Conservation (phyloP, 2,329 filamentous ascomycete genomes). For the Monosporascus sp. region DNA sequence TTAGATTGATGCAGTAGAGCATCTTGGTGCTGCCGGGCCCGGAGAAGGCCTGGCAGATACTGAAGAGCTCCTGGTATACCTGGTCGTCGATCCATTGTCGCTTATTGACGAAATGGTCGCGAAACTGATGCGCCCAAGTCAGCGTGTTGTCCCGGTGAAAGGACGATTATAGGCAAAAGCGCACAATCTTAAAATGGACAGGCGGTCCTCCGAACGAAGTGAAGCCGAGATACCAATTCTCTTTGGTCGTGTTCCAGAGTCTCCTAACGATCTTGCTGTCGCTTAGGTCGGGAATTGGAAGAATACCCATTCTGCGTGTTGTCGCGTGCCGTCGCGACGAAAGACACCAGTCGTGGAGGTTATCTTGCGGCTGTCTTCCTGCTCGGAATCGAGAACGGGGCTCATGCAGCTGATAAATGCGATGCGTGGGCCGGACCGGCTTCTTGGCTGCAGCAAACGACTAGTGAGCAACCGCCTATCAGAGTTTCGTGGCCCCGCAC, state of each 20-base stretch:
- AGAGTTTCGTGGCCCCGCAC: too few relatives aligned
- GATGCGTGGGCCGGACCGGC: too few relatives aligned
- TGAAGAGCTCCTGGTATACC: constrained; percentile 70
- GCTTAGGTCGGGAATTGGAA: neutral
- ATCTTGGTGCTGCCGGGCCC: constrained; percentile 69
- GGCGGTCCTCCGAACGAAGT: constrained; percentile 63
- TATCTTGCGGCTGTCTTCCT: too few relatives aligned
- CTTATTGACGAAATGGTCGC: constrained; percentile 56
- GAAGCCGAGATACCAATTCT: constrained; percentile 57
- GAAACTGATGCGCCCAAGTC: constrained; percentile 33
- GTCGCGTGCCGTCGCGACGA: too few relatives aligned
- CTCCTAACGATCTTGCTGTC: neutral
- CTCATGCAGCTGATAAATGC: too few relatives aligned
- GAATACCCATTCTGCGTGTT: neutral
- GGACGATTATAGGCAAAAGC: constrained; percentile 5
- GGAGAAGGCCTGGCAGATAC: constrained; percentile 60
- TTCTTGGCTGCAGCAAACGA: too few relatives aligned
- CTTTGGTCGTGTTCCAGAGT: neutral
- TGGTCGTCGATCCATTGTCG: constrained; percentile 65
- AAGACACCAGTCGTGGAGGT: too few relatives aligned
- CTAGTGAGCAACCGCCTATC: too few relatives aligned
- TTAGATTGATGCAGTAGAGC: constrained; percentile 61
- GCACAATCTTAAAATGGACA: constrained; percentile 62
- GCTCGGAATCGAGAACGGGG: too few relatives aligned
- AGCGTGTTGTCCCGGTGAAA: neutral